Evolutionary conservation across 2,329 filamentous ascomycete genomes (phyloP).

Genomic region (Fusarium transvaalense): DNA sequence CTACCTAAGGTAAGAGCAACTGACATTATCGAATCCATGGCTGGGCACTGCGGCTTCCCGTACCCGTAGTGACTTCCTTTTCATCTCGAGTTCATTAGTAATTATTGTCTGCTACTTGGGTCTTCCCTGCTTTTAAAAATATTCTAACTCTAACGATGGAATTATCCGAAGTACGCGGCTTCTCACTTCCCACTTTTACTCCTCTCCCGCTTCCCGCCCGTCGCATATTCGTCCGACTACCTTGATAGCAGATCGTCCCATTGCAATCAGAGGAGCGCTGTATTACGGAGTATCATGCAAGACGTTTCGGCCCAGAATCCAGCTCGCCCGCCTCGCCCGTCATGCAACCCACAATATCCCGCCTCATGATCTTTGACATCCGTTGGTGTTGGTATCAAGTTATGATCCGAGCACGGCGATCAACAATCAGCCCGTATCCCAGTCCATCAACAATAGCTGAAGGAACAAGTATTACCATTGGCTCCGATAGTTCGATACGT

Average conservation of each 20-base stretch:
- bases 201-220: slow-evolving; percentile 1
- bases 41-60: neutral
- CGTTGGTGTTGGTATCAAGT: slow-evolving; percentile 38
- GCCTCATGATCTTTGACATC: slow-evolving; percentile 36
- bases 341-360: slow-evolving; percentile 26
- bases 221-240: slow-evolving; percentile 7
- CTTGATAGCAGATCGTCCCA: slow-evolving; percentile 12
- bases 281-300: neutral
- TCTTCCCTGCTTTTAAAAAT: slow-evolving; percentile 10
- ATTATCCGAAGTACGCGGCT: neutral
- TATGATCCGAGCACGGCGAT: slow-evolving; percentile 42
- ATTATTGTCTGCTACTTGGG: neutral
- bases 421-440: slow-evolving; percentile 25
- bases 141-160: slow-evolving; percentile 12
- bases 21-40: neutral
- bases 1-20: neutral
- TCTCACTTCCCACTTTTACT: slow-evolving; percentile 9
- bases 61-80: neutral
- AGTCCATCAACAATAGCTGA: slow-evolving; percentile 7
- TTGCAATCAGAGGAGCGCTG: slow-evolving; percentile 1
- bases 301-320: neutral
- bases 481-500: slow-evolving; percentile 26
- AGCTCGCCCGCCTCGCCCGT: slow-evolving; percentile 13
- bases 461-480: slow-evolving; percentile 12
- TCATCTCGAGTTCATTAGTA: slow-evolving; percentile 1